Conservation (phyloP, 2,329 filamentous ascomycete species). For the Talaromyces sp. region DNA sequence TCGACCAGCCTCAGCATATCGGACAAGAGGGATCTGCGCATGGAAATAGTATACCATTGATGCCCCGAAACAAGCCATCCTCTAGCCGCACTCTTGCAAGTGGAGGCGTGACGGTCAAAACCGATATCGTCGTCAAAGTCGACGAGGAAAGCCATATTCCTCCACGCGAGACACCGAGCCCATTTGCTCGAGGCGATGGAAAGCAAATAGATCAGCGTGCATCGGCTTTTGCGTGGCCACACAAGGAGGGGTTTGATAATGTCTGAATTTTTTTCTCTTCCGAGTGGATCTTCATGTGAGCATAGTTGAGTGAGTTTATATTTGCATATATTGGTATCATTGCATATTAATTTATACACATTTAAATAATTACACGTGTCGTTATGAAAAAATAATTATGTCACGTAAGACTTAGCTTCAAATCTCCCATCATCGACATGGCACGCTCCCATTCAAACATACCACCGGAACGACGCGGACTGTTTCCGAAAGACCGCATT, state of each 20-base stretch:
- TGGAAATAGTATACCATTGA: not conserved
- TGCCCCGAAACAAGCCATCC: not conserved
- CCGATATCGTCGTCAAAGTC: slow-evolving; percentile 27
- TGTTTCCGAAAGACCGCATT: not conserved
- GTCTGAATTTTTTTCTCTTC: not conserved
- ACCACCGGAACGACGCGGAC: not conserved
- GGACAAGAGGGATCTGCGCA: not conserved
- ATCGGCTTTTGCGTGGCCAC: not conserved
- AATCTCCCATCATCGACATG: slow-evolving; percentile 19
- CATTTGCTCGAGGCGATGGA: not conserved
- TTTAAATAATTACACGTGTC: not conserved
- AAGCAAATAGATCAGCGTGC: not conserved
- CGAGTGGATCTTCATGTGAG: not conserved
- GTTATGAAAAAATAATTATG: not conserved
- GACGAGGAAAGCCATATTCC: slow-evolving; percentile 11
- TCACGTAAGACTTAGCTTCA: slow-evolving; percentile 23
- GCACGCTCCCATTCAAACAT: slow-evolving; percentile 23
- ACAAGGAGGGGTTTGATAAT: not conserved
- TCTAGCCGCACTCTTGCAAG: not conserved
- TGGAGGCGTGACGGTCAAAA: slow-evolving; percentile 22
- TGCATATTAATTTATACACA: not conserved
- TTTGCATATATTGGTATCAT: not conserved
- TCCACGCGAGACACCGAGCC: not conserved
- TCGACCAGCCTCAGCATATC: not conserved
- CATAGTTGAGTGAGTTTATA: not conserved